phyloP scores from a whole-genome alignment of 768 basidiomycete species.

The Trametes meyenii region DNA sequence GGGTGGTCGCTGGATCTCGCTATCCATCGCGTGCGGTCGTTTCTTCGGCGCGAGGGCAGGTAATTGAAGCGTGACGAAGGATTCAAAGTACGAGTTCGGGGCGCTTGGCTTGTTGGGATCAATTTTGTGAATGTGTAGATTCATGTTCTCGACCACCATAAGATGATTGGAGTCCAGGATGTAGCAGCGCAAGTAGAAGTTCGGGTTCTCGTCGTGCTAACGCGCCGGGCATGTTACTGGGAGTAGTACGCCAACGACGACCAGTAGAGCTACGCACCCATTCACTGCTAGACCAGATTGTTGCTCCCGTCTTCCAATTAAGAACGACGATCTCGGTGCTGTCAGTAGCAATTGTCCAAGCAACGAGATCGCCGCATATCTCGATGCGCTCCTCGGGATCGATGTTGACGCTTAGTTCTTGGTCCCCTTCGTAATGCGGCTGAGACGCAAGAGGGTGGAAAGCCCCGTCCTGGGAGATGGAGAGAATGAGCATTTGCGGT shows the following conservation, averaged over 20 bases:
- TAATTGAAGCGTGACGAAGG: background rate
- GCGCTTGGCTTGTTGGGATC: background rate
- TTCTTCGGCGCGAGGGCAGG: background rate
- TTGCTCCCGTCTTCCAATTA: constrained; percentile 7
- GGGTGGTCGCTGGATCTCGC: background rate
- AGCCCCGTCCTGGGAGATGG: constrained; percentile 5
- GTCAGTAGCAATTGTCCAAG: background rate
- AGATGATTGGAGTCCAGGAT: background rate
- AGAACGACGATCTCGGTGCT: background rate
- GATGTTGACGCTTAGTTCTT: background rate
- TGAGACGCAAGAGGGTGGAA: constrained; percentile 2
- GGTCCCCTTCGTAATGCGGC: background rate
- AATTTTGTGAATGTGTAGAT: background rate
- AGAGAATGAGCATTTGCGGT: constrained; percentile 5
- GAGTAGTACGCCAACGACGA: no score
- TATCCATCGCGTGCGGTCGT: background rate
- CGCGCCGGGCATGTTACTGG: background rate
- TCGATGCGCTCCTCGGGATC: constrained; percentile 1
- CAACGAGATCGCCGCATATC: constrained; percentile 4
- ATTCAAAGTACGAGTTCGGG: background rate
- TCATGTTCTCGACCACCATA: background rate
- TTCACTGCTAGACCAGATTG: background rate
- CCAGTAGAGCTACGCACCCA: background rate
- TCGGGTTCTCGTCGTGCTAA: background rate
- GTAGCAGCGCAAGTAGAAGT: background rate